Conservation (phyloP, 2,329 filamentous ascomycete genomes). For the Colletotrichum liaoningense region DNA sequence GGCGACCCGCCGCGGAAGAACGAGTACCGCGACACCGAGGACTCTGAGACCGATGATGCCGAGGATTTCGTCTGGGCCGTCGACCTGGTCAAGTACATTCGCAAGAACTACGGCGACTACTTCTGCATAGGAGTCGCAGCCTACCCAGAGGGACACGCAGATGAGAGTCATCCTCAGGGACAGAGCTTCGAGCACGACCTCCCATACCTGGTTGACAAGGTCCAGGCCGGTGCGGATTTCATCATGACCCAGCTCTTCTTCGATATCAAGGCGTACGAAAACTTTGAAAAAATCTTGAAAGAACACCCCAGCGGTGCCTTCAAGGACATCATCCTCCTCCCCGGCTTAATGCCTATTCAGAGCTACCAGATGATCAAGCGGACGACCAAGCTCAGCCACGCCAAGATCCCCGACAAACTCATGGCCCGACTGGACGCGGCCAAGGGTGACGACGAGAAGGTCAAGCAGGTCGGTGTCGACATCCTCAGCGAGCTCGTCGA, state of each 20-base stretch:
- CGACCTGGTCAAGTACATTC: constrained; percentile 91
- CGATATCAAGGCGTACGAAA: constrained; percentile 83
- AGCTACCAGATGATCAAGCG: constrained; percentile 95
- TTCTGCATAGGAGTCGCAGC: constrained; percentile 96
- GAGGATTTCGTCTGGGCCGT: constrained; percentile 89
- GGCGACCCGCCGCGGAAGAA: constrained; percentile 91
- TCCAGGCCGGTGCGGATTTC: constrained; percentile 91
- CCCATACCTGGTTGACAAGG: constrained; percentile 91
- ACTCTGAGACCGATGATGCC: constrained; percentile 70
- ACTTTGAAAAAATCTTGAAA: constrained; percentile 81
- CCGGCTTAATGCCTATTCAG: constrained; percentile 97
- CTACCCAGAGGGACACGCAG: constrained; percentile 95
- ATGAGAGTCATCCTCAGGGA: constrained; percentile 82
- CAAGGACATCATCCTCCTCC: constrained; percentile 88
- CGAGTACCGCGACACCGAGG: constrained; percentile 80
- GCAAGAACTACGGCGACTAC: constrained; percentile 87
- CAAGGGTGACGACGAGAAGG: constrained; percentile 82
- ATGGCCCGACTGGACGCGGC: constrained; percentile 78
- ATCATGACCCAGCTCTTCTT: constrained; percentile 99
- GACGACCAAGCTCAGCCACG: constrained; percentile 94
- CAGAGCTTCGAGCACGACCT: constrained; percentile 83
- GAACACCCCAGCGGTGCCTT: constrained; percentile 88
- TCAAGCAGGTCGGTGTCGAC: constrained; percentile 83
- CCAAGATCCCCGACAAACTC: constrained; percentile 78
- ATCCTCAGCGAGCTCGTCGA: constrained; percentile 88